Evolutionary conservation across 345 rosid species (phyloP).

Genomic region (Noccaea bulbosa): DNA sequence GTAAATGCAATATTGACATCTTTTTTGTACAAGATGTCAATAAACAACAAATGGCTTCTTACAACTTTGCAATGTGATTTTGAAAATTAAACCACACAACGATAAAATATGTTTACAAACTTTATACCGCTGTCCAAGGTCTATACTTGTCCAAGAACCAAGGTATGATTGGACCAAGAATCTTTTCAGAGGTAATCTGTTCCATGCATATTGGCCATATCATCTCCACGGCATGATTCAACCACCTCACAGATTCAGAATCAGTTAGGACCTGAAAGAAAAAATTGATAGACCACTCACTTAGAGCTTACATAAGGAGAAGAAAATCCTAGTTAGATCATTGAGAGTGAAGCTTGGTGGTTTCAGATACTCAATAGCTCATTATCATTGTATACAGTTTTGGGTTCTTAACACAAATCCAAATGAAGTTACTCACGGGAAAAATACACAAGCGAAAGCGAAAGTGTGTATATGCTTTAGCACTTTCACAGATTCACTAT

Average conservation of each 20-base stretch:
- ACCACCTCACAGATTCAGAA: conserved; percentile 94
- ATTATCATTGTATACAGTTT: no score
- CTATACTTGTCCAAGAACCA: conserved; percentile 97
- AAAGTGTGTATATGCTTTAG: background rate
- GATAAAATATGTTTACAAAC: background rate
- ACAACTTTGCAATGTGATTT: background rate
- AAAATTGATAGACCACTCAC: no score
- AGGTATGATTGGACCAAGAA: conserved; percentile 89
- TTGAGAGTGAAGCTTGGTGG: no score
- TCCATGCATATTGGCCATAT: conserved; percentile 97
- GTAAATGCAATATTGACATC: no score
- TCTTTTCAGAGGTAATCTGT: conserved; percentile 79
- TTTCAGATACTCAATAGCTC: no score
- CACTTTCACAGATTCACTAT: conserved; percentile 1
- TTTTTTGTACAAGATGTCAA: conserved; percentile 19
- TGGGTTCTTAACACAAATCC: background rate
- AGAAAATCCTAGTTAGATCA: no score
- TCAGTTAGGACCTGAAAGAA: conserved; percentile 64
- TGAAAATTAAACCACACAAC: background rate
- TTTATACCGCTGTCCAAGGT: conserved; percentile 94
- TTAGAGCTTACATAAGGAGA: no score
- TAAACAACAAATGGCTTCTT: conserved; percentile 20
- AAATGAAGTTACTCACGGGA: background rate
- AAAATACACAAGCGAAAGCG: background rate
- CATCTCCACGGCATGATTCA: conserved; percentile 85